Conservation (phyloP, 2,329 filamentous ascomycete species). For the Dactylonectria macrodidyma region DNA sequence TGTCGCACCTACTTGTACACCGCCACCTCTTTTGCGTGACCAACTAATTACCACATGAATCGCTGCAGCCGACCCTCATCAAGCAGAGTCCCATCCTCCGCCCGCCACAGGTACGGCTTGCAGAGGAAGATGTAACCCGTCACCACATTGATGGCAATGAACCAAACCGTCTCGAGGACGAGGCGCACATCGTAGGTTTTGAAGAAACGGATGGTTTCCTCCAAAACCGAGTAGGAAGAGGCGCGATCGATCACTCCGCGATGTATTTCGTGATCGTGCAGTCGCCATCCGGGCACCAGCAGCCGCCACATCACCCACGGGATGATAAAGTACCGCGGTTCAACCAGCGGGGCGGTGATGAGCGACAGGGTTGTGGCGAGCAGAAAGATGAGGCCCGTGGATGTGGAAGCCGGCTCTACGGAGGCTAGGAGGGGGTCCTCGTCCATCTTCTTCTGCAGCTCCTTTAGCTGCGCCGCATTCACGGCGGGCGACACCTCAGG, state of each 20-base stretch:
- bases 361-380: slow-evolving; percentile 83
- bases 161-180: slow-evolving; percentile 77
- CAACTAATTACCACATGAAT: slow-evolving; percentile 80
- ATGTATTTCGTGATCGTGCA: slow-evolving; percentile 38
- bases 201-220: slow-evolving; percentile 25
- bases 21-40: not conserved
- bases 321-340: slow-evolving; percentile 95
- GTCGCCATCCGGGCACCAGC: slow-evolving; percentile 73
- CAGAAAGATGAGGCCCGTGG: slow-evolving; percentile 71
- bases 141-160: slow-evolving; percentile 72
- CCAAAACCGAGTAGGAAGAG: slow-evolving; percentile 13
- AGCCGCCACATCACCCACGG: slow-evolving; percentile 96
- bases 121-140: slow-evolving; percentile 82
- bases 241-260: slow-evolving; percentile 14
- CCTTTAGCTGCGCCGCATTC: slow-evolving; percentile 15
- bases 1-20: not conserved
- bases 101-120: slow-evolving; percentile 77
- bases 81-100: slow-evolving; percentile 64
- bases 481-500: slow-evolving; percentile 20
- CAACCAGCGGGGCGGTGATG: slow-evolving; percentile 90
- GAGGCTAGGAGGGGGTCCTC: slow-evolving; percentile 48
- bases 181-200: slow-evolving; percentile 62
- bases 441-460: slow-evolving; percentile 37
- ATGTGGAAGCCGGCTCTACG: slow-evolving; percentile 58
- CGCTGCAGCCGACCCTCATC: slow-evolving; percentile 75